phyloP scores from a whole-genome alignment of 2,329 filamentous ascomycete genomes.

The Orbilia brochopaga region DNA sequence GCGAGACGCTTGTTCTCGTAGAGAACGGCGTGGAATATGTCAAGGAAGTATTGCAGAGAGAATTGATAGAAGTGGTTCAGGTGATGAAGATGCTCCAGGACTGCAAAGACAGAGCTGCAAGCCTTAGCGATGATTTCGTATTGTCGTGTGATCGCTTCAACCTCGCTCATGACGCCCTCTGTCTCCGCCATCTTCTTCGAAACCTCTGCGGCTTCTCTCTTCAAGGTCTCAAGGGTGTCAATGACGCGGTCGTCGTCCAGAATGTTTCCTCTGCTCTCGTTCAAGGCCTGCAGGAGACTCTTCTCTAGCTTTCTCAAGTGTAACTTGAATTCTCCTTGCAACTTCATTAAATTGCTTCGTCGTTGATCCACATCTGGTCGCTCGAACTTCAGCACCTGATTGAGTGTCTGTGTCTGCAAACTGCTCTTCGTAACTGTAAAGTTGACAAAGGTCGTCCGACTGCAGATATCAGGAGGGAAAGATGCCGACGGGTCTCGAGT shows the following conservation, averaged over 20 bases:
- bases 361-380: constrained; percentile 96
- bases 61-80: constrained; percentile 99
- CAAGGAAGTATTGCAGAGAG: constrained; percentile 91
- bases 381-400: constrained; percentile 96
- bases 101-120: constrained; percentile 95
- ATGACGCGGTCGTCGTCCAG: constrained; percentile 98
- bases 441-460: constrained; percentile 97
- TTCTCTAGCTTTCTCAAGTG: constrained; percentile 95
- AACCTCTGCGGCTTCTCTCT: constrained; percentile 96
- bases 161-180: constrained; percentile 96
- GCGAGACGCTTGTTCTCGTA: constrained; percentile 76
- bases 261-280: constrained; percentile 96
- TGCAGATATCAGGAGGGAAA: constrained; percentile 96
- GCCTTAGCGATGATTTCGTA: constrained; percentile 92
- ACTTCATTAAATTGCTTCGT: constrained; percentile 94
- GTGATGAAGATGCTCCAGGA: constrained; percentile 95
- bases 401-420: constrained; percentile 95
- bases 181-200: constrained; percentile 95
- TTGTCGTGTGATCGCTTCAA: constrained; percentile 91
- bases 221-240: constrained; percentile 94
- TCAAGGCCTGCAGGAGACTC: constrained; percentile 88
- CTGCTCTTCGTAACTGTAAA: constrained; percentile 99
- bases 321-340: constrained; percentile 99
- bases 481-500: constrained; percentile 94
- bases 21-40: constrained; percentile 94